Conservation (phyloP, 306 rosid species). For the Leucaena leucocephala region DNA sequence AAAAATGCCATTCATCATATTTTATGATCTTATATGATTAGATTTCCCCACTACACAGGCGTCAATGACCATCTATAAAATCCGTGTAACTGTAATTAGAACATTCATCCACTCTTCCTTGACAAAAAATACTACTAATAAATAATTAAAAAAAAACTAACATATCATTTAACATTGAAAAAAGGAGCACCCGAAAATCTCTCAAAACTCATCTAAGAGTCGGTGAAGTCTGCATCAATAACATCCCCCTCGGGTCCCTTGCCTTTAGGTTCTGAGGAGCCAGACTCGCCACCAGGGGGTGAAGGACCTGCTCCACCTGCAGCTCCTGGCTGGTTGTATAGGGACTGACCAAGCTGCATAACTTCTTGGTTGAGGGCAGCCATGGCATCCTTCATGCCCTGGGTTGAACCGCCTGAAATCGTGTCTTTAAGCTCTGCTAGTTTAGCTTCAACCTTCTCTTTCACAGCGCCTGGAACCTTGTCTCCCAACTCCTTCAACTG, state of each 20-base stretch:
- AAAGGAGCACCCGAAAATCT: slow-evolving; percentile 3
- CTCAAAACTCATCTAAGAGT: slow-evolving; percentile 58
- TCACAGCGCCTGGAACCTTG: slow-evolving; percentile 86
- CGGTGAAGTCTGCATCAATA: slow-evolving; percentile 88
- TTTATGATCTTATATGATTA: slow-evolving; percentile 32
- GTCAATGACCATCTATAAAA: slow-evolving; percentile 40
- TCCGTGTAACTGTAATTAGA: slow-evolving; percentile 30
- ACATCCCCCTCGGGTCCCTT: slow-evolving; percentile 82
- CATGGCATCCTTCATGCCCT: slow-evolving; percentile 80
- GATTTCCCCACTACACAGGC: slow-evolving; percentile 20
- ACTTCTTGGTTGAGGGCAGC: slow-evolving; percentile 95
- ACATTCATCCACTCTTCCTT: slow-evolving; percentile 37
- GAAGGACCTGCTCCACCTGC: slow-evolving; percentile 62
- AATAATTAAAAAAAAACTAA: neutral
- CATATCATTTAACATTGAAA: neutral
- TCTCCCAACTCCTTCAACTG: slow-evolving; percentile 92
- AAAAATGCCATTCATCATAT: slow-evolving; percentile 29
- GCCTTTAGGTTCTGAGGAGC: slow-evolving; percentile 66
- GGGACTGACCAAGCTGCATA: slow-evolving; percentile 89
- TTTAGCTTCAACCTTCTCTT: slow-evolving; percentile 90
- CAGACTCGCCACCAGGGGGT: slow-evolving; percentile 66
- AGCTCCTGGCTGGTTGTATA: slow-evolving; percentile 88
- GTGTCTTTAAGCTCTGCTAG: slow-evolving; percentile 85
- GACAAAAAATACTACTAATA: slow-evolving; percentile 43
- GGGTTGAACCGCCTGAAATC: slow-evolving; percentile 76